Evolutionary conservation across 179 eudicot species (phyloP).

Genomic region (Beta macrorhiza): DNA sequence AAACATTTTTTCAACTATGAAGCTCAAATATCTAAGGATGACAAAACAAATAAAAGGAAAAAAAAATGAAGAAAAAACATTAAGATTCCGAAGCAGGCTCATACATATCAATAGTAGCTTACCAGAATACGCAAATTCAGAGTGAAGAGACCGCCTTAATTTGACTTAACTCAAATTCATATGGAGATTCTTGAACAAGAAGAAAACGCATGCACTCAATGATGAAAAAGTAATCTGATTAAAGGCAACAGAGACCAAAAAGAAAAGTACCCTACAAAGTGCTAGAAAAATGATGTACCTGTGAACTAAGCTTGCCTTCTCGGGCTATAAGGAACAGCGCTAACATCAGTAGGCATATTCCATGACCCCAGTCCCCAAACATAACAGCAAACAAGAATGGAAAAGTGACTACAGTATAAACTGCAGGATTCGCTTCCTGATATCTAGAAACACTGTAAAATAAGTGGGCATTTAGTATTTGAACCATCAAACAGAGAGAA

Average conservation of each 20-base stretch:
- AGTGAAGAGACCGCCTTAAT: background rate
- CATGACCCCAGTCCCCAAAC: conserved; percentile 99
- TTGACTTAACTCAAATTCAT: background rate
- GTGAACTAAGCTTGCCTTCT: conserved; percentile 77
- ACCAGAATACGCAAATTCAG: conserved; percentile 1
- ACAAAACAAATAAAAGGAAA: background rate
- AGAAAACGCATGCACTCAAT: background rate
- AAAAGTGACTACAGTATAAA: conserved; percentile 80
- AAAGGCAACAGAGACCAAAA: background rate
- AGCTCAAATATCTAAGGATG: conserved; percentile 5
- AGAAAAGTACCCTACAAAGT: background rate
- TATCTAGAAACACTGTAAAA: conserved; percentile 85
- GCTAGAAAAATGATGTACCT: conserved; percentile 45
- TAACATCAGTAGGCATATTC: conserved; percentile 83
- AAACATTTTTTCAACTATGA: background rate
- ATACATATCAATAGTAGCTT: background rate
- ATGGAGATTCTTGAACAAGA: background rate
- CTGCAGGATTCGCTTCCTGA: conserved; percentile 98
- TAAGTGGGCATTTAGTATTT: conserved; percentile 25
- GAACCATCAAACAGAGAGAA: conserved; percentile 9
- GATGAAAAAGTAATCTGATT: conserved; percentile 2
- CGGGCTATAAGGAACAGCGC: conserved; percentile 83
- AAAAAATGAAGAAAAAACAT: background rate
- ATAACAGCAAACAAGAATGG: conserved; percentile 98
- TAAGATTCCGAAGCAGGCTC: background rate